Percentiles rank a stretch among this genome's conserved stretches.
These are phyloP conservation scores for Besnoitia besnoiti DNA, from an alignment of 169 alveolate genomes.

Conservation along the genomic window DNA sequence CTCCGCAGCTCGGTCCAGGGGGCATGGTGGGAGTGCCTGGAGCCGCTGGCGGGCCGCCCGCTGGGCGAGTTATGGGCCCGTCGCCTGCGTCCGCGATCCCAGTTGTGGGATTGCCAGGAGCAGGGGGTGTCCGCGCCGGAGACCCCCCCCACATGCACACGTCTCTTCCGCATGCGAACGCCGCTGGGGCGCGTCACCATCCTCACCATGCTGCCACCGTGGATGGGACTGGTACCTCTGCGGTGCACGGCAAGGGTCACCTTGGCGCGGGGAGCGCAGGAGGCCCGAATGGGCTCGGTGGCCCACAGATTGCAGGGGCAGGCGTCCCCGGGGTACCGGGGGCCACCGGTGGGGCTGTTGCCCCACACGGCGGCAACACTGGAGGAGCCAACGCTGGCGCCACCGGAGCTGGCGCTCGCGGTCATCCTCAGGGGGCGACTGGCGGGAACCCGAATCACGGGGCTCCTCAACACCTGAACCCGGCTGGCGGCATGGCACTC, in stretches of 20 bases:
- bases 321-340: background rate
- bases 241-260: background rate
- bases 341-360: background rate
- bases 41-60: background rate
- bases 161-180: background rate
- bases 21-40: background rate
- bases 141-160: background rate
- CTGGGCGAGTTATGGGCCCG: background rate
- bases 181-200: background rate
- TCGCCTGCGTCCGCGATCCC: background rate
- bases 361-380: too few relatives aligned
- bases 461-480: background rate
- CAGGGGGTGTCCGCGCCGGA: background rate
- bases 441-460: background rate
- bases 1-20: constrained; percentile 10
- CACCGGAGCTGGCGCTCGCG: background rate
- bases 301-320: background rate
- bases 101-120: background rate
- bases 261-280: background rate
- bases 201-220: background rate
- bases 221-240: background rate
- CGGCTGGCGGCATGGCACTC: background rate
- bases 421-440: background rate
- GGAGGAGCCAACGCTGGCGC: background rate
- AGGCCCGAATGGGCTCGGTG: background rate